Evolutionary conservation across 352 stramenopile genomes (phyloP).

Genomic region (Pythium chondricola): DNA sequence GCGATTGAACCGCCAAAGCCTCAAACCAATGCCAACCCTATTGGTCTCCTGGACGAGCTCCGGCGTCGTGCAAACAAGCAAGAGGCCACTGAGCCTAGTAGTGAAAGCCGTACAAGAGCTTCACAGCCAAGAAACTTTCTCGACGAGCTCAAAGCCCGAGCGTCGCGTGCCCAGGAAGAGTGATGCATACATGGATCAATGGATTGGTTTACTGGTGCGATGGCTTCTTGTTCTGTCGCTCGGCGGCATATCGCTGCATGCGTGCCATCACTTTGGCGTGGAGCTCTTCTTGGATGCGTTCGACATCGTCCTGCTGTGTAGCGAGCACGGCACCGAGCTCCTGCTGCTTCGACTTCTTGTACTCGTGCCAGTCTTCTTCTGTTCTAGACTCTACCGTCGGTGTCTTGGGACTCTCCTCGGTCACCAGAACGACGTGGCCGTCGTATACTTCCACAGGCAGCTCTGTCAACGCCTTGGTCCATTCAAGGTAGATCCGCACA

Average conservation of each 20-base stretch:
- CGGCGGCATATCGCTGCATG: constrained; percentile 24
- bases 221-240: constrained; percentile 10
- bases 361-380: constrained; percentile 10
- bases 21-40: too few relatives aligned
- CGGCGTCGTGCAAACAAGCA: too few relatives aligned
- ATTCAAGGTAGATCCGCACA: too few relatives aligned
- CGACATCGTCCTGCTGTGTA: constrained; percentile 35
- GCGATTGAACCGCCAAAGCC: too few relatives aligned
- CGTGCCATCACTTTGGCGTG: constrained; percentile 52
- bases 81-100: too few relatives aligned
- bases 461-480: constrained; percentile 16
- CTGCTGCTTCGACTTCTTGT: constrained; percentile 31
- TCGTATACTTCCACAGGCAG: constrained; percentile 15
- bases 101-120: too few relatives aligned
- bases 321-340: constrained; percentile 36
- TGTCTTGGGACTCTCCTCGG: not conserved
- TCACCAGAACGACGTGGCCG: constrained; percentile 13
- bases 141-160: constrained; percentile 16
- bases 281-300: constrained; percentile 41
- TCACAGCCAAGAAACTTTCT: constrained; percentile 11
- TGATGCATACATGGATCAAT: too few relatives aligned
- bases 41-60: too few relatives aligned
- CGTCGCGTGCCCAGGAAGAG: too few relatives aligned
- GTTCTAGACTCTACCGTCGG: not conserved
- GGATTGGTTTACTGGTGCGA: too few relatives aligned